phyloP scores from a whole-genome alignment of 805 yeast genomes.

The Candida maesae region DNA sequence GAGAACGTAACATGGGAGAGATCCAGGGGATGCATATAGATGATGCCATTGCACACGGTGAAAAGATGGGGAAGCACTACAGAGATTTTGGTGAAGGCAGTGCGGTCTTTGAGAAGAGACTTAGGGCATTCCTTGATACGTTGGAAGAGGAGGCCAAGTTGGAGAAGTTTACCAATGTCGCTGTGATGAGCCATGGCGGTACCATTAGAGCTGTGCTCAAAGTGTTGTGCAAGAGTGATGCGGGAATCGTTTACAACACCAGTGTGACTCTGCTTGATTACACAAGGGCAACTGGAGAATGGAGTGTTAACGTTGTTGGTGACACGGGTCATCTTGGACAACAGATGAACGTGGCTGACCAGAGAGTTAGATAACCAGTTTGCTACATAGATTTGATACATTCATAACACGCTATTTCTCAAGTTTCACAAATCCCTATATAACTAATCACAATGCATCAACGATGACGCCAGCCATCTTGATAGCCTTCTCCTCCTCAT shows the following conservation, averaged over 20 bases:
- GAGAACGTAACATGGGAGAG: slow-evolving; percentile 78
- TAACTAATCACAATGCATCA: background rate
- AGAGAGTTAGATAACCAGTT: slow-evolving; percentile 33
- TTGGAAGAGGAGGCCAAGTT: slow-evolving; percentile 35
- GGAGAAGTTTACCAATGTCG: slow-evolving; percentile 40
- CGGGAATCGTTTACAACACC: slow-evolving; percentile 65
- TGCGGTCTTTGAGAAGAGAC: slow-evolving; percentile 43
- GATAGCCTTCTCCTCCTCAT: slow-evolving; percentile 47
- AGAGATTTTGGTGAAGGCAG: slow-evolving; percentile 64
- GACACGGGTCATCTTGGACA: slow-evolving; percentile 65
- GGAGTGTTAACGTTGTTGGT: slow-evolving; percentile 53
- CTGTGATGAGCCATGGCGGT: slow-evolving; percentile 79
- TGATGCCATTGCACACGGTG: slow-evolving; percentile 55
- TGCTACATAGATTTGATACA: no score
- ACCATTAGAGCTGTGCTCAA: slow-evolving; percentile 60
- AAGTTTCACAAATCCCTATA: no score
- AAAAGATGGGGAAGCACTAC: slow-evolving; percentile 48
- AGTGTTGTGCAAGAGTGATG: slow-evolving; percentile 36
- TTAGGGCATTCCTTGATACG: slow-evolving; percentile 42
- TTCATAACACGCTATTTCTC: no score
- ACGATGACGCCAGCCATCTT: slow-evolving; percentile 20
- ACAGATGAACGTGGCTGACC: slow-evolving; percentile 47
- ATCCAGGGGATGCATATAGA: slow-evolving; percentile 69
- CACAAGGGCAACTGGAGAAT: slow-evolving; percentile 35
- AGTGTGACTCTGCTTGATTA: slow-evolving; percentile 67